Evolutionary conservation across 108 stramenopile genomes (phyloP).

Genomic region (Nitzschia sp.): DNA sequence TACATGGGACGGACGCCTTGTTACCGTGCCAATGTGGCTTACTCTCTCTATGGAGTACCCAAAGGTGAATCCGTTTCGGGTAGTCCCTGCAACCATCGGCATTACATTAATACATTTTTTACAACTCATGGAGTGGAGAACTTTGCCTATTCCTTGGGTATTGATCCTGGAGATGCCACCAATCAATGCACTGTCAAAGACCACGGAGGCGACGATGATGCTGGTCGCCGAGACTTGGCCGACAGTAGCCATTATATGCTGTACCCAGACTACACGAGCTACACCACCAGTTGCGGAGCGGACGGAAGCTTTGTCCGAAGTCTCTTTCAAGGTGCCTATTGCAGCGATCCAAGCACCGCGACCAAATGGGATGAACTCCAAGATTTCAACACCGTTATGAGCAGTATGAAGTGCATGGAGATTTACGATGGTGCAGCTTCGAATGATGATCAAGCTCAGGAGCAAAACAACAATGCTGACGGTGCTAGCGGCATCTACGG

Average conservation of each 20-base stretch:
- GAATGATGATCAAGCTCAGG: background rate
- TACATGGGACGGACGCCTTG: constrained; percentile 50
- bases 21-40: constrained; percentile 64
- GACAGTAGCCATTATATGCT: constrained; percentile 1
- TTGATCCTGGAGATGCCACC: constrained; percentile 19
- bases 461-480: constrained; percentile 16
- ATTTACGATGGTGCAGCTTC: constrained; percentile 2
- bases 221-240: background rate
- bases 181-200: constrained; percentile 4
- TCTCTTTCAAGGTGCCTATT: constrained; percentile 28
- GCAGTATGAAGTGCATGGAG: constrained; percentile 6
- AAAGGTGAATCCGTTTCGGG: constrained; percentile 11
- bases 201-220: constrained; percentile 14
- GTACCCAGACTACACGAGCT: constrained; percentile 23
- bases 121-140: constrained; percentile 25
- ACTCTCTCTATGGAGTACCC: constrained; percentile 51
- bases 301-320: constrained; percentile 25
- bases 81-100: constrained; percentile 20
- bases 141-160: constrained; percentile 19
- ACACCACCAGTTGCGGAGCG: constrained; percentile 20
- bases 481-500: background rate
- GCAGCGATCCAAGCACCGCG: background rate
- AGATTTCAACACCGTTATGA: constrained; percentile 18
- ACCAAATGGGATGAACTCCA: constrained; percentile 1
- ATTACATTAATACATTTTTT: constrained; percentile 62